phyloP scores from a whole-genome alignment of 805 yeast species.

The Saturnispora hagleri region DNA sequence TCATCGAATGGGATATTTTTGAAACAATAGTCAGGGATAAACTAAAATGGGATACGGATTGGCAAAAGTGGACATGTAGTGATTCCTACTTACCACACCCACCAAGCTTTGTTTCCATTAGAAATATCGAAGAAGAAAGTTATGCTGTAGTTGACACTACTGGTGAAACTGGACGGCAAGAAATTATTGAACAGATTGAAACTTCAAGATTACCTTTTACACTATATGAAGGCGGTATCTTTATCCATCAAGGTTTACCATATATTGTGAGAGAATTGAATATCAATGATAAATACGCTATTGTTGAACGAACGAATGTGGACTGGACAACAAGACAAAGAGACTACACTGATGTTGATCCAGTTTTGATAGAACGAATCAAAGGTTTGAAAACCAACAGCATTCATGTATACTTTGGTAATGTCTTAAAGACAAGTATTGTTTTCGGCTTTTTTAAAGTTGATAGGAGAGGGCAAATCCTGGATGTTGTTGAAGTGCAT shows the following conservation, averaged over 20 bases:
- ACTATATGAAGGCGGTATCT: constrained; percentile 84
- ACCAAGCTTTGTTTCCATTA: constrained; percentile 57
- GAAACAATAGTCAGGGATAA: constrained; percentile 22
- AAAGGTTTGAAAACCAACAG: constrained; percentile 43
- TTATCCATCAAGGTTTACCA: constrained; percentile 88
- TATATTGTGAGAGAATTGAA: constrained; percentile 81
- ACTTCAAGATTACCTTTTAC: constrained; percentile 85
- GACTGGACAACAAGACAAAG: constrained; percentile 92
- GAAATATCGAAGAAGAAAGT: constrained; percentile 75
- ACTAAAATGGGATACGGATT: constrained; percentile 33
- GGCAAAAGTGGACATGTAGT: constrained; percentile 44
- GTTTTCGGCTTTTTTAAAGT: constrained; percentile 93
- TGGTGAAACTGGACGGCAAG: constrained; percentile 58
- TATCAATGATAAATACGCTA: constrained; percentile 69
- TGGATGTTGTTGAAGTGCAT: constrained; percentile 88
- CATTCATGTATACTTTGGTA: constrained; percentile 68
- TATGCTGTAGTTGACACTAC: constrained; percentile 90
- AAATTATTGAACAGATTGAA: constrained; percentile 82
- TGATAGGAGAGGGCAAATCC: constrained; percentile 63
- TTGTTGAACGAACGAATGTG: constrained; percentile 79
- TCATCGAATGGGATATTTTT: constrained; percentile 15
- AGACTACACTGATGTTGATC: constrained; percentile 91
- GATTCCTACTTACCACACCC: constrained; percentile 75
- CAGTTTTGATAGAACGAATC: constrained; percentile 57
- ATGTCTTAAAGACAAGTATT: constrained; percentile 55